A percentile compares a stretch with the other conserved stretches of the same genome.
These are phyloP conservation scores for Globisporangium nagaii DNA, from an alignment of 352 stramenopile species.

Conservation along the genomic window DNA sequence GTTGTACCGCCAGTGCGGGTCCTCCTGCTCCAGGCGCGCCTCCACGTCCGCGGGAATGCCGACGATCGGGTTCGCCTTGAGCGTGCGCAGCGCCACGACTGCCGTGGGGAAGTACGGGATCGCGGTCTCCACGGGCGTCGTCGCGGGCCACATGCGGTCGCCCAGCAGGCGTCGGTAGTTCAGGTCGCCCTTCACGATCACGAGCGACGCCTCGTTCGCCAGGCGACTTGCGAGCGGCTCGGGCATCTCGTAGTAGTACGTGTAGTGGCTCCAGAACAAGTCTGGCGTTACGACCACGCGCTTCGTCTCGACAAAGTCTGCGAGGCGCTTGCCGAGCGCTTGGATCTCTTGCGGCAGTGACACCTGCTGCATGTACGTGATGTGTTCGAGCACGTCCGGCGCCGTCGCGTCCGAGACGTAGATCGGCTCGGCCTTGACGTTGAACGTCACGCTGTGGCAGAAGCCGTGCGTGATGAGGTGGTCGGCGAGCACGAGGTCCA, in stretches of 20 bases:
- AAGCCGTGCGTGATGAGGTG: conserved; percentile 47
- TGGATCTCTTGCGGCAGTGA: conserved; percentile 29
- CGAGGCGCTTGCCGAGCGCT: conserved; percentile 41
- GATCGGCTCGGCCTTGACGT: conserved; percentile 71
- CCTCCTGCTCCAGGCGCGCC: conserved; percentile 35
- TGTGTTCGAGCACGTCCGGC: conserved; percentile 52
- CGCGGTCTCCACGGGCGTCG: conserved; percentile 80
- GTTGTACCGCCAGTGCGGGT: conserved; percentile 60
- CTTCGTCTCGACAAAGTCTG: conserved; percentile 19
- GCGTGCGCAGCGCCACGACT: conserved; percentile 63
- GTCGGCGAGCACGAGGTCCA: conserved; percentile 62
- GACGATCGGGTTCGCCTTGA: conserved; percentile 71
- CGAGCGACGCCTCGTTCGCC: conserved; percentile 51
- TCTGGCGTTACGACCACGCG: conserved; percentile 21
- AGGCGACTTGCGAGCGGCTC: conserved; percentile 24
- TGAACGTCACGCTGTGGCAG: conserved; percentile 54
- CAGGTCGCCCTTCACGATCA: conserved; percentile 96
- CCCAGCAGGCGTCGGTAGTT: conserved; percentile 96
- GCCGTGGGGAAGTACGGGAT: conserved; percentile 65
- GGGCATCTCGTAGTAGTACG: conserved; percentile 70
- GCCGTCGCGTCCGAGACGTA: conserved; percentile 77
- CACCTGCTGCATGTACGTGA: conserved; percentile 38
- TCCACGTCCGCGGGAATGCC: conserved; percentile 42
- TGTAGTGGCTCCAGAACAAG: conserved; percentile 67
- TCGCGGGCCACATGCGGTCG: conserved; percentile 89